phyloP scores from a whole-genome alignment of 2,329 filamentous ascomycete genomes.

The Ophiosphaerella herpotricha region DNA sequence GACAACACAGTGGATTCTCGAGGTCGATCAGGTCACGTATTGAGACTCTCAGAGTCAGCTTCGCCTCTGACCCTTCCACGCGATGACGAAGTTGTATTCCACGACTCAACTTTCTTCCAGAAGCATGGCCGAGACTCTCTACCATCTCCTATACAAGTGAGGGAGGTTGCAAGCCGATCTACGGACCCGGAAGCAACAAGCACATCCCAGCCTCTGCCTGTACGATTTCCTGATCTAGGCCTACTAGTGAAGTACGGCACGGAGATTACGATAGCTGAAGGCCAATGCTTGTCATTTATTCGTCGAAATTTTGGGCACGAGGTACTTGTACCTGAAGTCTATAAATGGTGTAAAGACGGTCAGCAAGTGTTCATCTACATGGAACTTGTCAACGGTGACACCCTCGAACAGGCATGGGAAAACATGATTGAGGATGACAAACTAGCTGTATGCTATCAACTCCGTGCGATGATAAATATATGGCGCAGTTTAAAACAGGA shows the following conservation, averaged over 20 bases:
- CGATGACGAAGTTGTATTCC: slow-evolving; percentile 3
- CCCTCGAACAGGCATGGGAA: slow-evolving; percentile 18
- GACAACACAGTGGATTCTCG: too few species aligned
- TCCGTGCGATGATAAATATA: slow-evolving; percentile 8
- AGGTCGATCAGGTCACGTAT: too few species aligned
- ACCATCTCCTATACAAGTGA: slow-evolving; percentile 14
- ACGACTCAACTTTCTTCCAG: slow-evolving; percentile 13
- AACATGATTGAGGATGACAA: slow-evolving; percentile 10
- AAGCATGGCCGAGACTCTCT: slow-evolving; percentile 12
- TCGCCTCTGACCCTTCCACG: too few species aligned
- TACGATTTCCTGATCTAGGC: slow-evolving; percentile 10
- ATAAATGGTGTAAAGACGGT: slow-evolving; percentile 18
- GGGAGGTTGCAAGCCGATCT: slow-evolving; percentile 16
- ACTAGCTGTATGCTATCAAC: slow-evolving; percentile 6
- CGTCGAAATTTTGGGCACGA: slow-evolving; percentile 8
- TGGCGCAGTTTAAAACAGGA: slow-evolving; percentile 5
- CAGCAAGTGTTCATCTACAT: slow-evolving; percentile 25
- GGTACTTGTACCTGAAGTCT: slow-evolving; percentile 24
- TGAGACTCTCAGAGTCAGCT: too few species aligned
- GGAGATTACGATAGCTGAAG: slow-evolving; percentile 14
- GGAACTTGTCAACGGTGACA: slow-evolving; percentile 19
- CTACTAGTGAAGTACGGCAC: slow-evolving; percentile 21
- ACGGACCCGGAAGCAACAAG: slow-evolving; percentile 5
- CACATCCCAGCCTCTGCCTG: slow-evolving; percentile 11
- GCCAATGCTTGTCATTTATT: slow-evolving; percentile 12